phyloP scores from a whole-genome alignment of 225 moss, liverwort and hornwort species.

The Physcomitrium patens region DNA sequence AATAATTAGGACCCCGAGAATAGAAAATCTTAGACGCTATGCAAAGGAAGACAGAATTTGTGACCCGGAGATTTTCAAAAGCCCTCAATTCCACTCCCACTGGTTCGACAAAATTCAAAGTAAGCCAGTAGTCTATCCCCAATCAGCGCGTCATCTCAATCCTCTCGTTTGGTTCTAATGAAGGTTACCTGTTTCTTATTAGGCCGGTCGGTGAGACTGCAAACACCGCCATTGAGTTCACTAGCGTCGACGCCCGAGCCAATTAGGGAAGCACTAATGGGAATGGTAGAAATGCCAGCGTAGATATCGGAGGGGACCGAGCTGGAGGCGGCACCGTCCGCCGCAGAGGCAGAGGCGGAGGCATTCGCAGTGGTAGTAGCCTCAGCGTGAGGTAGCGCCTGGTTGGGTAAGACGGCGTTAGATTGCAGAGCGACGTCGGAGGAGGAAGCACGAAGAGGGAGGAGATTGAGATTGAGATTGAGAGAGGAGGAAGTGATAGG shows the following conservation, averaged over 20 bases:
- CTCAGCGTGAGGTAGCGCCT: slow-evolving; percentile 23
- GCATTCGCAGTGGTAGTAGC: slow-evolving; percentile 14
- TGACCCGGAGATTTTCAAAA: neutral
- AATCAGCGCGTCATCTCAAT: no score
- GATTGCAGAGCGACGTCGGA: slow-evolving; percentile 38
- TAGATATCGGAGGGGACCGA: slow-evolving; percentile 44
- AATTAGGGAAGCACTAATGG: slow-evolving; percentile 52
- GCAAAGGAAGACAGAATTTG: neutral
- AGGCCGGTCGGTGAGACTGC: slow-evolving; percentile 59
- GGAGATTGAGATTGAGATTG: neutral
- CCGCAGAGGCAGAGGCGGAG: neutral
- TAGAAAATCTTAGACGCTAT: neutral
- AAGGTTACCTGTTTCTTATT: slow-evolving; percentile 55
- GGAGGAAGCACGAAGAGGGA: slow-evolving; percentile 21
- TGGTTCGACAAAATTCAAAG: no score
- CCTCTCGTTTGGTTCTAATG: no score
- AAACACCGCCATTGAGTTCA: slow-evolving; percentile 44
- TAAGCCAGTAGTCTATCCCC: no score
- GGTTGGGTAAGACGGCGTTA: no score
- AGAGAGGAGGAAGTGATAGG: neutral
- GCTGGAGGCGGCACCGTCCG: slow-evolving; percentile 1
- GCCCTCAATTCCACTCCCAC: neutral
- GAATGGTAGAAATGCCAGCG: slow-evolving; percentile 62
- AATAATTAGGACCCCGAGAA: neutral
- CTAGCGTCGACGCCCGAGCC: slow-evolving; percentile 54